Percentiles rank a stretch among this genome's conserved stretches.
phyloP scores from a whole-genome alignment of 768 basidiomycete species.

The Mycena olivaceomarginata region DNA sequence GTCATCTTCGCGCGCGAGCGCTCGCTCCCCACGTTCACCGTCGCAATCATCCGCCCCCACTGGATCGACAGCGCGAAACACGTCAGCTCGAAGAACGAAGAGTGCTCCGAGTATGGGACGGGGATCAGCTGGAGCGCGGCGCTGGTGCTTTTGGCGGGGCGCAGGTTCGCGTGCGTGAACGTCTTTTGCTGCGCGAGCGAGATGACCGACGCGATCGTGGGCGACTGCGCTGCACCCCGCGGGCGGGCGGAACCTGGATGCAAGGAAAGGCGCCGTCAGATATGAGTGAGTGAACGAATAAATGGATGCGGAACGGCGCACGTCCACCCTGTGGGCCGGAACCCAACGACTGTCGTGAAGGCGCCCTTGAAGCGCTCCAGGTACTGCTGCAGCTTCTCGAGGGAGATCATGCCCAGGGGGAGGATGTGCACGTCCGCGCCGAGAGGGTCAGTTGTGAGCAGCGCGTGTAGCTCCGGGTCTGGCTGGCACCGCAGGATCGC shows the following conservation, averaged over 20 bases:
- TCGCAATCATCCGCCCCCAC: slow-evolving; percentile 95
- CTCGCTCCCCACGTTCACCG: slow-evolving; percentile 91
- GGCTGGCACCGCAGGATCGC: slow-evolving; percentile 89
- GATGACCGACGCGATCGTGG: slow-evolving; percentile 83
- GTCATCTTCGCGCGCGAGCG: slow-evolving; percentile 88
- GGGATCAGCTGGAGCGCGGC: slow-evolving; percentile 83
- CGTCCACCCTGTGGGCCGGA: slow-evolving; percentile 98
- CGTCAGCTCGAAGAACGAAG: slow-evolving; percentile 95
- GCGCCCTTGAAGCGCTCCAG: slow-evolving; percentile 82
- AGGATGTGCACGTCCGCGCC: slow-evolving; percentile 91
- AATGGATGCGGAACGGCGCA: slow-evolving; percentile 63
- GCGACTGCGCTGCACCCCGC: slow-evolving; percentile 78
- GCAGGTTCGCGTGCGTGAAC: slow-evolving; percentile 84
- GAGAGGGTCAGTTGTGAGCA: slow-evolving; percentile 86
- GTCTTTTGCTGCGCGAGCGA: slow-evolving; percentile 76
- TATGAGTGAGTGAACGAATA: slow-evolving; percentile 3
- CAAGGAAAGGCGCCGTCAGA: slow-evolving; percentile 12
- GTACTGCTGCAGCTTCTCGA: slow-evolving; percentile 87
- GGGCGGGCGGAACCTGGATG: slow-evolving; percentile 77
- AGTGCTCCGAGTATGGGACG: slow-evolving; percentile 96
- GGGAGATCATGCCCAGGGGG: slow-evolving; percentile 83
- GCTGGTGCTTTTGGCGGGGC: slow-evolving; percentile 83
- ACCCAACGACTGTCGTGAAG: slow-evolving; percentile 85
- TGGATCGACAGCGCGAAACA: slow-evolving; percentile 94
- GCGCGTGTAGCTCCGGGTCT: slow-evolving; percentile 86